phyloP scores from a whole-genome alignment of 768 basidiomycete genomes.

The Rhodotorula kratochvilovae region DNA sequence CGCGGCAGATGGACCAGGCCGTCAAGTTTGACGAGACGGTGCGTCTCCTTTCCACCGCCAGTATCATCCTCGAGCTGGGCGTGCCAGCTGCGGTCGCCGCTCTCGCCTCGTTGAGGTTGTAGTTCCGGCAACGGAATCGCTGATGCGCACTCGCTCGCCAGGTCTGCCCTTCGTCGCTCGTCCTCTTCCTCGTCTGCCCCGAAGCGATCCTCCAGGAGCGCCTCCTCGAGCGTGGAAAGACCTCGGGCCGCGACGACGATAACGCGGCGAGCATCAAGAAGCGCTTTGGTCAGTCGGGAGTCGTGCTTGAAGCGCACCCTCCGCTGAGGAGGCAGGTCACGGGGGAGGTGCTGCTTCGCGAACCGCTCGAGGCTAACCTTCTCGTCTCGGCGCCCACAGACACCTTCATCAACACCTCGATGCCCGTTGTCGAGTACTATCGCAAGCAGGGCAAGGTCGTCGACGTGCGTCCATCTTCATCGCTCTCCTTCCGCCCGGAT shows the following conservation, averaged over 20 bases:
- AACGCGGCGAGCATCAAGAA: conserved; percentile 91
- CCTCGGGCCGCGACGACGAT: conserved; percentile 91
- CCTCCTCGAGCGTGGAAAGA: conserved; percentile 82
- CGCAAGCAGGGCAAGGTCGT: conserved; percentile 63
- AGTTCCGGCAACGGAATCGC: too few relatives aligned
- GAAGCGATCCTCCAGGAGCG: conserved; percentile 82
- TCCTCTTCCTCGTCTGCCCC: conserved; percentile 80
- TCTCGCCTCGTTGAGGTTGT: too few relatives aligned
- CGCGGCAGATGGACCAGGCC: conserved; percentile 98
- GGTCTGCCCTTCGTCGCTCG: conserved; percentile 71
- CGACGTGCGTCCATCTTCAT: conserved; percentile 56
- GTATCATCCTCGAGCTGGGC: too few relatives aligned
- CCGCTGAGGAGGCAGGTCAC: too few relatives aligned
- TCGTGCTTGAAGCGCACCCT: too few relatives aligned
- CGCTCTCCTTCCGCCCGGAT: neutral
- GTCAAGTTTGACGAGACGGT: conserved; percentile 81
- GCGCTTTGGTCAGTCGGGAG: conserved; percentile 69
- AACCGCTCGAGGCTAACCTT: neutral
- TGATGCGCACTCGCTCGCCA: too few relatives aligned
- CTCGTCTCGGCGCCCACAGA: neutral
- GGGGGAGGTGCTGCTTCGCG: too few relatives aligned
- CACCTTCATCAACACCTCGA: conserved; percentile 66
- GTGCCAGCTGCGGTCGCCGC: too few relatives aligned
- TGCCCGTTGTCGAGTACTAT: conserved; percentile 91
- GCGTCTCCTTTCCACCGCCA: conserved; percentile 38